These are phyloP conservation scores for Limonium bicolor DNA, from an alignment of 148 eudicot species.

Conservation along the genomic window DNA sequence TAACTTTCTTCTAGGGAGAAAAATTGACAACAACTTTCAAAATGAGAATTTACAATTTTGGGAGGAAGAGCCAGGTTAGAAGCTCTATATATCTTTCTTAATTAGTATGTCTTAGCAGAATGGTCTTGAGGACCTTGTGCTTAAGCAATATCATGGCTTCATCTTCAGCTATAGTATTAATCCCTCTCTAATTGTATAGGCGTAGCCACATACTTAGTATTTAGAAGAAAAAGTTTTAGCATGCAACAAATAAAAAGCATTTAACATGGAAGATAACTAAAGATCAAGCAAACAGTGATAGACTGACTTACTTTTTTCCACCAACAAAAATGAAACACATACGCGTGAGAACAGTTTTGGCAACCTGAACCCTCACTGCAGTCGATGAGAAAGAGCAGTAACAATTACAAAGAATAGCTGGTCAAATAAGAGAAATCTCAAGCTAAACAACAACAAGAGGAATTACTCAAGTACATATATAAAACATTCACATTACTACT, in stretches of 20 bases:
- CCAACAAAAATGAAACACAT: constrained; percentile 88
- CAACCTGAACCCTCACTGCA: constrained; percentile 41
- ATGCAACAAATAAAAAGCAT: not conserved
- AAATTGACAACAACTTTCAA: not conserved
- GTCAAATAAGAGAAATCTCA: too few species aligned
- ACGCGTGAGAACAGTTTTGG: constrained; percentile 52
- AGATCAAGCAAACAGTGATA: not conserved
- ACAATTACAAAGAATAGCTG: too few species aligned
- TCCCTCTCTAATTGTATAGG: constrained; percentile 55
- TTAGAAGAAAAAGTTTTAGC: not conserved
- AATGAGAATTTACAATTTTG: constrained; percentile 46
- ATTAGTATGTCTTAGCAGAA: constrained; percentile 75
- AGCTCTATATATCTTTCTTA: constrained; percentile 83
- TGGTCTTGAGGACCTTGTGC: constrained; percentile 55
- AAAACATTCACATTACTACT: too few species aligned
- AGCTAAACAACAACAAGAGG: too few species aligned
- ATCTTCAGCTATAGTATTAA: constrained; percentile 24
- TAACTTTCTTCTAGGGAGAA: too few species aligned
- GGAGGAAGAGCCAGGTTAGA: constrained; percentile 96
- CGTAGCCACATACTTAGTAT: constrained; percentile 43
- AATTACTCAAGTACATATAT: too few species aligned
- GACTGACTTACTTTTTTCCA: constrained; percentile 77
- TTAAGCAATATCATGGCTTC: constrained; percentile 75
- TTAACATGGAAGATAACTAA: too few species aligned
- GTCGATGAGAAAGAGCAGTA: too few species aligned